These are phyloP conservation scores for Codiaeum variegatum DNA, from an alignment of 441 rosid species.

Conservation along the genomic window DNA sequence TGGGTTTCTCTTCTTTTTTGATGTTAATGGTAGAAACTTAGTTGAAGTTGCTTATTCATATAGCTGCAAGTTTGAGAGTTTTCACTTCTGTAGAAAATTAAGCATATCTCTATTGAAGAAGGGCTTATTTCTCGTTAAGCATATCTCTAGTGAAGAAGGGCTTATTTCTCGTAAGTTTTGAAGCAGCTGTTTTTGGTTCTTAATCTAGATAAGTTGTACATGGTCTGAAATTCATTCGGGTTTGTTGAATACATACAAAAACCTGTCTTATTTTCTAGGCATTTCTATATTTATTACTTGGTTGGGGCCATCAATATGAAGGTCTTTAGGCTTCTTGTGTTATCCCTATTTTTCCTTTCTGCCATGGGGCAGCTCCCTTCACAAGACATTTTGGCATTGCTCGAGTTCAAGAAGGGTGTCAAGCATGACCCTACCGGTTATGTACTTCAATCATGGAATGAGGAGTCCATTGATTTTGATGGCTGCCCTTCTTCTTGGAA, in stretches of 20 bases:
- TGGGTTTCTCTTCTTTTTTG: slow-evolving; percentile 7
- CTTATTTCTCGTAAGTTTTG: slow-evolving; percentile 10
- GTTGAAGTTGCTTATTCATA: slow-evolving; percentile 18
- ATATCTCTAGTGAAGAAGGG: slow-evolving; percentile 19
- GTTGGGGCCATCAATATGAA: slow-evolving; percentile 37
- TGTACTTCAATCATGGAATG: slow-evolving; percentile 91
- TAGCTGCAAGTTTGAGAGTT: slow-evolving; percentile 4
- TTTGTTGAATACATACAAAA: slow-evolving; percentile 12
- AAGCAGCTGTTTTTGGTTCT: slow-evolving; percentile 16
- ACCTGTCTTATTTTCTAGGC: slow-evolving; percentile 12
- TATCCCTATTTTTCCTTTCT: slow-evolving; percentile 44
- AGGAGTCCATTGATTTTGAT: slow-evolving; percentile 86
- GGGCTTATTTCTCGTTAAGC: slow-evolving; percentile 8
- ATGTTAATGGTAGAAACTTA: slow-evolving; percentile 15
- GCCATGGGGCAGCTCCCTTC: slow-evolving; percentile 92
- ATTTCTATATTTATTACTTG: slow-evolving; percentile 21
- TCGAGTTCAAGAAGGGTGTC: slow-evolving; percentile 89
- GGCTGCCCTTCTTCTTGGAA: slow-evolving; percentile 98
- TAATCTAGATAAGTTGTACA: slow-evolving; percentile 10
- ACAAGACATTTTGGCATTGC: slow-evolving; percentile 88
- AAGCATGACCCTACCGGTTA: slow-evolving; percentile 91
- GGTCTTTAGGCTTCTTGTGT: slow-evolving; percentile 43
- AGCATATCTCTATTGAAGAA: slow-evolving; percentile 20
- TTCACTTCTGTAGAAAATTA: slow-evolving; percentile 9
- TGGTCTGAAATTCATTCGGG: slow-evolving; percentile 25